Percentiles rank a stretch among this genome's conserved stretches.
phyloP scores from a whole-genome alignment of 345 rosid genomes.

The Hirschfeldia incana region DNA sequence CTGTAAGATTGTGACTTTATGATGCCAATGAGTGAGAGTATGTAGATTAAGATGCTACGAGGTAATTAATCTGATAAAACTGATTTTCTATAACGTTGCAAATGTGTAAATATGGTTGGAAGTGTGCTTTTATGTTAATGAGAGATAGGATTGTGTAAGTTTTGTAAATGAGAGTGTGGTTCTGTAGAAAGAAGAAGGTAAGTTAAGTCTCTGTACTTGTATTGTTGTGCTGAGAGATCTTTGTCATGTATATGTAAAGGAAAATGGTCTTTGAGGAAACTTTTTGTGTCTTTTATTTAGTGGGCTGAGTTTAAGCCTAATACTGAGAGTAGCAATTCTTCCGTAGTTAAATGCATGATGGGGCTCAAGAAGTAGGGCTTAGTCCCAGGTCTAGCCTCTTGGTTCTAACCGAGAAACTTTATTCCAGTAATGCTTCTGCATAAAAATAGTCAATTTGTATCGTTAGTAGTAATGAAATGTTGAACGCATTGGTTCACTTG shows the following conservation, averaged over 20 bases:
- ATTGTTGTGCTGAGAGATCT: constrained; percentile 2
- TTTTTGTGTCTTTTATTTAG: neutral
- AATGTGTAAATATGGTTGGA: constrained; percentile 19
- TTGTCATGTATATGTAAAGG: neutral
- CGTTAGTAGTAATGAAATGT: no score
- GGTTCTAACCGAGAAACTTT: no score
- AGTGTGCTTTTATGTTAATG: neutral
- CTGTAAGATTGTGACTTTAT: constrained; percentile 9
- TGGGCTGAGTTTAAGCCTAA: constrained; percentile 18
- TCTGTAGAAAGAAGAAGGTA: neutral
- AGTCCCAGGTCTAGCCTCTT: no score
- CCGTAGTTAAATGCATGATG: neutral
- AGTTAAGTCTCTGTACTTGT: neutral
- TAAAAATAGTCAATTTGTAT: no score
- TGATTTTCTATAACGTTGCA: neutral
- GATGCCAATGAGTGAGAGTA: constrained; percentile 25
- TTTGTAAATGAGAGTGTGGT: constrained; percentile 25
- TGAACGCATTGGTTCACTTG: no score
- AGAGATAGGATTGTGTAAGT: constrained; percentile 8
- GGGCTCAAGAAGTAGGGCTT: no score
- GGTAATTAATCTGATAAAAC: neutral
- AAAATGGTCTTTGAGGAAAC: constrained; percentile 4
- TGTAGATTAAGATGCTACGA: constrained; percentile 5
- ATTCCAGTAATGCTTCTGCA: no score
- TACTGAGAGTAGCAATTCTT: neutral